A percentile compares a stretch with the other conserved stretches of the same genome.
phyloP scores from a whole-genome alignment of 225 moss, liverwort and hornwort species.

The Physcomitrium patens region DNA sequence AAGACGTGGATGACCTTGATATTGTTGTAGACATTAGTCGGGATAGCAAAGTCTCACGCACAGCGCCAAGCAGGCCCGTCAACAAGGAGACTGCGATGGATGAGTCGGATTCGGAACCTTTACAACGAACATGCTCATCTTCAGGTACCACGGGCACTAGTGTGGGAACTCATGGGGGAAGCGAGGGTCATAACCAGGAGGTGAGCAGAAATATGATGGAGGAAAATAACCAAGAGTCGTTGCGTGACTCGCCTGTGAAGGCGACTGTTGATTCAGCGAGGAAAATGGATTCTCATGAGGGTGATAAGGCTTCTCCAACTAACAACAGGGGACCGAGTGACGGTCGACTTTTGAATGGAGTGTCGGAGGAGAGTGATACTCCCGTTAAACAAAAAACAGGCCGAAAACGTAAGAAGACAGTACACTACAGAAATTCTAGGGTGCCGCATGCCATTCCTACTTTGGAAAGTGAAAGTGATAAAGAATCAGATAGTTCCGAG shows the following conservation, averaged over 20 bases:
- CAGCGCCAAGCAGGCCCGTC: not conserved
- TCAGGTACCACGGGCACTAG: conserved; percentile 30
- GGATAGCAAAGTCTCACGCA: conserved; percentile 32
- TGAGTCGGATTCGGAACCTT: conserved; percentile 35
- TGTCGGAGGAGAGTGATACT: conserved; percentile 41
- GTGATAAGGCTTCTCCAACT: not conserved
- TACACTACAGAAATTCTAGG: conserved; percentile 49
- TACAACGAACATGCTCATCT: conserved; percentile 27
- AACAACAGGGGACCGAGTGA: conserved; percentile 30
- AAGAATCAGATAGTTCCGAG: conserved; percentile 41
- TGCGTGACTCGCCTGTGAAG: conserved; percentile 29
- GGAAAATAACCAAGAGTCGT: conserved; percentile 21
- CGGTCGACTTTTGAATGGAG: conserved; percentile 15
- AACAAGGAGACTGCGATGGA: conserved; percentile 28
- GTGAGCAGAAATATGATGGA: conserved; percentile 39
- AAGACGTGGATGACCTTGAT: conserved; percentile 49
- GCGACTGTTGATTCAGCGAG: not conserved
- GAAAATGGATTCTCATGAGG: conserved; percentile 29
- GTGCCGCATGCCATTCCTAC: conserved; percentile 49
- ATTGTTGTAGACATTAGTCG: conserved; percentile 54
- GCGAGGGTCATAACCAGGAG: conserved; percentile 15
- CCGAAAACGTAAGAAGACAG: conserved; percentile 53
- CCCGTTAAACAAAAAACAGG: conserved; percentile 21
- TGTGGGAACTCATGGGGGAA: conserved; percentile 26
- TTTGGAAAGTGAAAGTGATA: conserved; percentile 51